Evolutionary conservation across 257 asterid species (phyloP).

Genomic region (Cinchona pubescens): DNA sequence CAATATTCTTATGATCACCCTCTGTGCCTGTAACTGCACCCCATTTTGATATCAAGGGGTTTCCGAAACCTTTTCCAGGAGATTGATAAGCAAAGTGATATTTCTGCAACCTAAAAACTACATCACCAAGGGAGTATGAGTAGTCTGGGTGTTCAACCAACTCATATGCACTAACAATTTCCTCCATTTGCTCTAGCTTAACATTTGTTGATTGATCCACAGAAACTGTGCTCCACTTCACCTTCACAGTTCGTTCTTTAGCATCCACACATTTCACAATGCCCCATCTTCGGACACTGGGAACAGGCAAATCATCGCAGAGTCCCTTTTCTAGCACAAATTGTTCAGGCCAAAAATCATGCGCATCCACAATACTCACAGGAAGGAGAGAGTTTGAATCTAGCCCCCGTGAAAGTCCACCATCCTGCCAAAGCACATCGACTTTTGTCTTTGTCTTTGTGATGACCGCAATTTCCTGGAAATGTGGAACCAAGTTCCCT

Average conservation of each 20-base stretch:
- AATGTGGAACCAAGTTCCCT: constrained; percentile 23
- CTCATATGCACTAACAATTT: constrained; percentile 89
- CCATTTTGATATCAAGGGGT: constrained; percentile 18
- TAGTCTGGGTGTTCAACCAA: constrained; percentile 82
- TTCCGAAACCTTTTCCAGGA: constrained; percentile 15
- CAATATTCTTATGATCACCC: constrained; percentile 23
- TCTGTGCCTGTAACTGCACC: constrained; percentile 11
- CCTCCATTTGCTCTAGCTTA: constrained; percentile 45
- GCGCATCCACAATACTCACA: constrained; percentile 62
- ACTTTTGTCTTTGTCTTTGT: constrained; percentile 63
- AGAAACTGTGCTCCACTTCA: constrained; percentile 57
- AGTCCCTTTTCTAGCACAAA: constrained; percentile 77
- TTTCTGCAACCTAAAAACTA: constrained; percentile 42
- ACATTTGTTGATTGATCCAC: constrained; percentile 18
- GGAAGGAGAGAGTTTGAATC: constrained; percentile 60
- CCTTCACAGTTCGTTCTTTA: constrained; percentile 76
- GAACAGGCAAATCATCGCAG: constrained; percentile 34
- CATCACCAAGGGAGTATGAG: constrained; percentile 59
- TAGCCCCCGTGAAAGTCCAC: constrained; percentile 53
- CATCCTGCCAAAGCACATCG: constrained; percentile 92
- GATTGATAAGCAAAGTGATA: constrained; percentile 14
- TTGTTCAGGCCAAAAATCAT: constrained; percentile 78
- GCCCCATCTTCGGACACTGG: constrained; percentile 59
- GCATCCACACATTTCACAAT: constrained; percentile 64
- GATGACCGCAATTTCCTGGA: constrained; percentile 54